A percentile compares a stretch with the other conserved stretches of the same genome.
These are phyloP conservation scores for Hanseniaspora clermontiae DNA, from an alignment of 805 yeast species.

Conservation along the genomic window DNA sequence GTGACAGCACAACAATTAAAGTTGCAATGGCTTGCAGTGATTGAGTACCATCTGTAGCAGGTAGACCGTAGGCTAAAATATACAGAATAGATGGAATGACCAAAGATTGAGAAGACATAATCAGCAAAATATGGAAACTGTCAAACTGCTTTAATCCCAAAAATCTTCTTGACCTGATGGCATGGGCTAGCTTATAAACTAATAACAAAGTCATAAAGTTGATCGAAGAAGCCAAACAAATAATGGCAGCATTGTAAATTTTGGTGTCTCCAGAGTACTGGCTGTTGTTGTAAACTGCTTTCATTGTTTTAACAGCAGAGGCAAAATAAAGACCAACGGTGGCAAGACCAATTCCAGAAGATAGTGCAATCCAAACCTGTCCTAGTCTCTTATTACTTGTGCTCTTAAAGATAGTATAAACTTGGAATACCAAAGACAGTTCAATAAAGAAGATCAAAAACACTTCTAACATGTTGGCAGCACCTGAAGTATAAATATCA, in stretches of 20 bases:
- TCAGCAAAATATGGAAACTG: slow-evolving; percentile 63
- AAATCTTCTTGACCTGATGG: slow-evolving; percentile 58
- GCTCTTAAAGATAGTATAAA: slow-evolving; percentile 54
- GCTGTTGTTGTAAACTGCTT: slow-evolving; percentile 24
- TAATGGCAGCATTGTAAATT: slow-evolving; percentile 41
- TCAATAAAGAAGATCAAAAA: slow-evolving; percentile 51
- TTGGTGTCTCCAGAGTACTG: slow-evolving; percentile 25
- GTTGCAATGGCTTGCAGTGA: slow-evolving; percentile 42
- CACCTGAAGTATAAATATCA: slow-evolving; percentile 42
- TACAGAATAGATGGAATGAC: slow-evolving; percentile 62
- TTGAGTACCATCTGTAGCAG: slow-evolving; percentile 26
- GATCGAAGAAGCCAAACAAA: slow-evolving; percentile 59
- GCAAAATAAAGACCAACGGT: slow-evolving; percentile 49
- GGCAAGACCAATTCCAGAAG: slow-evolving; percentile 38
- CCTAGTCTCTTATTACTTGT: slow-evolving; percentile 38
- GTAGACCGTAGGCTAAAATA: slow-evolving; percentile 39
- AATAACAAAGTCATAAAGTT: slow-evolving; percentile 49
- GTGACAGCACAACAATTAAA: slow-evolving; percentile 52
- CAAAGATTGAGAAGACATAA: slow-evolving; percentile 74
- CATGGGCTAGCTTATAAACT: slow-evolving; percentile 49
- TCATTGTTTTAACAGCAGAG: slow-evolving; percentile 36
- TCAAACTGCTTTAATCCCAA: slow-evolving; percentile 76
- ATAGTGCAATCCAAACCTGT: slow-evolving; percentile 27
- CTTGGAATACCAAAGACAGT: slow-evolving; percentile 56
- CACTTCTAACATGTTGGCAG: slow-evolving; percentile 48